These are phyloP conservation scores for Crithidia thermophila DNA, from an alignment of 208 protist genomes.

Conservation along the genomic window DNA sequence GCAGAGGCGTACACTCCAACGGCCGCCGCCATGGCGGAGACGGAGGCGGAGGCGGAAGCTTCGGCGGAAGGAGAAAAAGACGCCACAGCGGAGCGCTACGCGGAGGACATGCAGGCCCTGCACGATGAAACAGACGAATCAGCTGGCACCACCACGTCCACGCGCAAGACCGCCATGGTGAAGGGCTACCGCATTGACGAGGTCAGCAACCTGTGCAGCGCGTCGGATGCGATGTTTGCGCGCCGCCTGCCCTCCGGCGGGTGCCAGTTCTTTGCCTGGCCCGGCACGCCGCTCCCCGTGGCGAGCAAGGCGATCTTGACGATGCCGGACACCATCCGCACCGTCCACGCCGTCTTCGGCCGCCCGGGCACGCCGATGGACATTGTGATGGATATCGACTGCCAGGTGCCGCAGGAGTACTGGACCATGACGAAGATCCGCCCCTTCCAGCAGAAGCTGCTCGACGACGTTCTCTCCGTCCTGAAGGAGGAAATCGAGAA, in stretches of 20 bases:
- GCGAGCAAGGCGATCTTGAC: constrained; percentile 74
- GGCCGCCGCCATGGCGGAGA: neutral
- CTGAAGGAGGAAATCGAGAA: constrained; percentile 71
- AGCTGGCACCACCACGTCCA: constrained; percentile 3
- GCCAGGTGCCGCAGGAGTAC: constrained; percentile 82
- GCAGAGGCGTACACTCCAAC: neutral
- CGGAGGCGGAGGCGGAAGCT: neutral
- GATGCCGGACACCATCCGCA: constrained; percentile 89
- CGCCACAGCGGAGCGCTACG: constrained; percentile 11
- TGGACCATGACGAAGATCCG: constrained; percentile 79
- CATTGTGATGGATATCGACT: constrained; percentile 87
- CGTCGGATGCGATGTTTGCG: constrained; percentile 78
- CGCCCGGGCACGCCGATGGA: constrained; percentile 72
- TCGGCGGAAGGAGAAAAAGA: neutral
- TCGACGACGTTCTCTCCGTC: constrained; percentile 65
- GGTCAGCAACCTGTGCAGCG: constrained; percentile 57
- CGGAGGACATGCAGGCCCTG: constrained; percentile 12
- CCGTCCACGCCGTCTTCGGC: constrained; percentile 87
- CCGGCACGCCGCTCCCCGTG: constrained; percentile 67
- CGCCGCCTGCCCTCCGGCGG: constrained; percentile 76
- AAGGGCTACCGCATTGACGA: constrained; percentile 84
- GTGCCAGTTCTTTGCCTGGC: constrained; percentile 92
- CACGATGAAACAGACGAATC: constrained; percentile 20
- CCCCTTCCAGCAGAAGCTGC: constrained; percentile 73
- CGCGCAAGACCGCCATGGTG: constrained; percentile 77